Conservation (phyloP, 345 rosid genomes). For the Camelina laxa region DNA sequence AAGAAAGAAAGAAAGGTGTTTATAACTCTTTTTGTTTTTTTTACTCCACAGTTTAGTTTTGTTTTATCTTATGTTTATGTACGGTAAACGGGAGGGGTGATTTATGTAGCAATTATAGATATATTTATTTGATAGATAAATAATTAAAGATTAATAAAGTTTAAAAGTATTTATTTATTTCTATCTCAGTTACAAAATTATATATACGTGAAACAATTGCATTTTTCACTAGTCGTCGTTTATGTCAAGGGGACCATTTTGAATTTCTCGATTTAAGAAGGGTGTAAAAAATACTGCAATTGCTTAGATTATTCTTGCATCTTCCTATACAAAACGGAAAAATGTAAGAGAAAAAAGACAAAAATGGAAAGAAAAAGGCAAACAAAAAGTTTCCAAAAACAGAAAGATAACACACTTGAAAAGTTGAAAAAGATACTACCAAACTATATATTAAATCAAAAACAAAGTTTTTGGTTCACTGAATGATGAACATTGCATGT, state of each 20-base stretch:
- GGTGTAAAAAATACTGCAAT: constrained; percentile 2
- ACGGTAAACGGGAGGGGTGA: constrained; percentile 29
- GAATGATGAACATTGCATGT: constrained; percentile 44
- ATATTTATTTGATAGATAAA: constrained; percentile 41
- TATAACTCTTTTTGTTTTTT: constrained; percentile 24
- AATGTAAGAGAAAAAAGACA: constrained; percentile 28
- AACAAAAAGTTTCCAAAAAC: constrained; percentile 37
- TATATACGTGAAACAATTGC: constrained; percentile 5
- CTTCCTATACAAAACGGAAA: background rate
- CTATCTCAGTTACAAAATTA: background rate
- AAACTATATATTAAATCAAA: constrained; percentile 21
- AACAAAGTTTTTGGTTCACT: constrained; percentile 32
- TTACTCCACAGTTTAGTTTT: constrained; percentile 24
- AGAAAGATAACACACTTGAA: constrained; percentile 32
- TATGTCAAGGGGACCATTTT: constrained; percentile 20
- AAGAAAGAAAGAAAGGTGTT: constrained; percentile 16
- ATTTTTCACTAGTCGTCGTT: background rate
- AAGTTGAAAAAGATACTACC: constrained; percentile 32
- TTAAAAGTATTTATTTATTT: background rate
- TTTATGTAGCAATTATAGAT: constrained; percentile 44
- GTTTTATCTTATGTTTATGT: constrained; percentile 11
- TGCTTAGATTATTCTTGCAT: constrained; percentile 1
- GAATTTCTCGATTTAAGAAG: background rate
- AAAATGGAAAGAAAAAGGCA: constrained; percentile 30
- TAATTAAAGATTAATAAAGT: constrained; percentile 39